Base-by-base conservation (phyloP, 140 eudicot species). In the Ambrosia hybrid region DNA sequence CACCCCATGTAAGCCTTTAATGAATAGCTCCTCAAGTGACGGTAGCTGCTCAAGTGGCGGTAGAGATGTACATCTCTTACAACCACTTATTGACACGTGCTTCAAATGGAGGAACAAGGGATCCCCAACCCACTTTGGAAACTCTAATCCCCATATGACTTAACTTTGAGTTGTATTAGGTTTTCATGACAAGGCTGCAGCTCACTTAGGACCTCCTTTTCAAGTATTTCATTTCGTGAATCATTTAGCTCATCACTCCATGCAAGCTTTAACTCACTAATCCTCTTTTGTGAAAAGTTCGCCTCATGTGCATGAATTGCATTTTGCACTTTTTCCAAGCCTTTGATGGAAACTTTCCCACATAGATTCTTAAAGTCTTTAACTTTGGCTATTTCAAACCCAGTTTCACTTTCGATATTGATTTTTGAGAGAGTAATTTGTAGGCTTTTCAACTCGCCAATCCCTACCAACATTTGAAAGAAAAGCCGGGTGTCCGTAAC, bases 11-110 rank as follows among this genome's bases (percentile, higher is more conserved):
- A 80, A 49, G n/a, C 84, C 55, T 45, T 14, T 0, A 57, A 85
- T 55, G 3, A 2, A 51, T 9, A 84, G 71, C 45, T 65, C 37
- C 51, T 45, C 74, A 13, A 84, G 84, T 11, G 64, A 74, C 4
- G 62, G 69, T 38, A 81, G 57, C 3, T 74, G 70, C 15, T 77
- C 89, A 4, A 78, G 57, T 12, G 81, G 43, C n/a, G 89, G 86
- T 15, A 84, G 6, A 17, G 16, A 39, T 15, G 8, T 21, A 51
- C 89, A 81, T 12, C 55, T 51, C 37, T 68, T 36, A 67, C 87
- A 73, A 1, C 12, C 75, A 33, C 1, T 21, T 1, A 82, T 10
- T 70, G 21, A 26, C 12, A 85, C 55, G 4, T 51, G 33, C 11
- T 30, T 65, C 33, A 85, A 7, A 11, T 39, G 71, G 4, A 8